A percentile compares a stretch with the other conserved stretches of the same genome.
These are phyloP conservation scores for Xanthoconium stramineum DNA, from an alignment of 768 basidiomycete species.

Conservation along the genomic window DNA sequence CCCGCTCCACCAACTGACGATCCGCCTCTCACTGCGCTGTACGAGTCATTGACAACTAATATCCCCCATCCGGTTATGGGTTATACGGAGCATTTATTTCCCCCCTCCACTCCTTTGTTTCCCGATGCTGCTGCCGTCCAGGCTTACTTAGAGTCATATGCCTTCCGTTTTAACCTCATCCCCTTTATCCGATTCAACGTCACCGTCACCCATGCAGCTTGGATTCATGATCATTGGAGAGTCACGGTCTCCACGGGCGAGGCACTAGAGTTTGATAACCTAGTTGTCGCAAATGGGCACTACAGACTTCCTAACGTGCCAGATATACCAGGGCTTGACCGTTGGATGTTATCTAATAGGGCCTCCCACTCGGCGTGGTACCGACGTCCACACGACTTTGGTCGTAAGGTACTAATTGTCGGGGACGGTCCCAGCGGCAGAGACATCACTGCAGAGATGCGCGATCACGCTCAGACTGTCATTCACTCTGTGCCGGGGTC, in stretches of 20 bases:
- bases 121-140: conserved; percentile 60
- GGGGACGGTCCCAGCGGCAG: conserved; percentile 63
- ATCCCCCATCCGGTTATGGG: conserved; percentile 78
- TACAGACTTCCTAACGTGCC: conserved; percentile 65
- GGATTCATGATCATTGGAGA: conserved; percentile 46
- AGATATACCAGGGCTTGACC: conserved; percentile 50
- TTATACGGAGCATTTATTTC: conserved; percentile 60
- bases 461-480: conserved; percentile 40
- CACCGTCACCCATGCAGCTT: conserved; percentile 46
- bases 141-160: conserved; percentile 67
- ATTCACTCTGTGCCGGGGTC: conserved; percentile 53
- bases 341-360: conserved; percentile 51
- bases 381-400: conserved; percentile 44
- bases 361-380: conserved; percentile 71
- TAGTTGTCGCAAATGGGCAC: conserved; percentile 77
- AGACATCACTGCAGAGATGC: conserved; percentile 65
- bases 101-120: conserved; percentile 68
- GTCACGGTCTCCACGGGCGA: conserved; percentile 42
- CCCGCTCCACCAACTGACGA: conserved; percentile 49
- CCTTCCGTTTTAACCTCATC: conserved; percentile 55
- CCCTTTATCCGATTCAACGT: conserved; percentile 64
- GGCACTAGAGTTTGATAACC: conserved; percentile 49
- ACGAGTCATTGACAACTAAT: conserved; percentile 81
- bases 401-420: conserved; percentile 42
- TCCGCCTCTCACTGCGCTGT: conserved; percentile 65